Evolutionary conservation across 2,329 filamentous ascomycete species (phyloP).

Genomic region (Arthrobotrys pseudoclavata): DNA sequence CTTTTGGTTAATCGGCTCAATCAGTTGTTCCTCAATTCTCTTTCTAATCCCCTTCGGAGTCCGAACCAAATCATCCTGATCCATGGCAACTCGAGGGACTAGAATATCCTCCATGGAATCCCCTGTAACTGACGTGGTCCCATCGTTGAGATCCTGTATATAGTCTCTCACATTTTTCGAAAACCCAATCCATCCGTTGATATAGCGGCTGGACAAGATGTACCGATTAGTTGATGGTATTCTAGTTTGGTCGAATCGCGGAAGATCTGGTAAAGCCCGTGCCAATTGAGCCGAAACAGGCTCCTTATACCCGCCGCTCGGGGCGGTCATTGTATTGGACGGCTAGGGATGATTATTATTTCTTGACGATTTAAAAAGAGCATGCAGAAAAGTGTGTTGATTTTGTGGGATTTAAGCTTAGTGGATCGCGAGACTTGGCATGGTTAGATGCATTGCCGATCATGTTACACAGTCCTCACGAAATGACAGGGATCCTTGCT

Average conservation of each 20-base stretch:
- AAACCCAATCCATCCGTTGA: conserved; percentile 14
- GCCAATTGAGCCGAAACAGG: conserved; percentile 21
- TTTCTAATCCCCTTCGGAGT: conserved; percentile 11
- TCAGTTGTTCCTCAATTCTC: conserved; percentile 10
- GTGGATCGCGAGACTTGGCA: conserved; percentile 10
- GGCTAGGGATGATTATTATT: not conserved
- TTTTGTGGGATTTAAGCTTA: not conserved
- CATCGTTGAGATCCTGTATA: conserved; percentile 10
- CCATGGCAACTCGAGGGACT: not conserved
- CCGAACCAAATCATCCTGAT: conserved; percentile 6
- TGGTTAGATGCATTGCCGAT: not conserved
- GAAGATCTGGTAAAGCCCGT: conserved; percentile 17
- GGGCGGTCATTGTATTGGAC: conserved; percentile 17
- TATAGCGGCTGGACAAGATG: conserved; percentile 1
- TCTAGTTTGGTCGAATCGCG: conserved; percentile 20
- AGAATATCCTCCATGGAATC: conserved; percentile 23
- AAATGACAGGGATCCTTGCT: not conserved
- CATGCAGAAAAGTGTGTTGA: not conserved
- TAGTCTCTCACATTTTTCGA: conserved; percentile 26
- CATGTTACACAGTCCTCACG: conserved; percentile 5
- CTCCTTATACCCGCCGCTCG: conserved; percentile 23
- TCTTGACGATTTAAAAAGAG: too few species aligned
- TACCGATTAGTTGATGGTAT: conserved; percentile 5
- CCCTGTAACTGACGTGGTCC: conserved; percentile 12
- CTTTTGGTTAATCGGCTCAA: conserved; percentile 10